A percentile compares a stretch with the other conserved stretches of the same genome.
phyloP scores from a whole-genome alignment of 495 filamentous ascomycete genomes.

The Penicillium roqueforti region DNA sequence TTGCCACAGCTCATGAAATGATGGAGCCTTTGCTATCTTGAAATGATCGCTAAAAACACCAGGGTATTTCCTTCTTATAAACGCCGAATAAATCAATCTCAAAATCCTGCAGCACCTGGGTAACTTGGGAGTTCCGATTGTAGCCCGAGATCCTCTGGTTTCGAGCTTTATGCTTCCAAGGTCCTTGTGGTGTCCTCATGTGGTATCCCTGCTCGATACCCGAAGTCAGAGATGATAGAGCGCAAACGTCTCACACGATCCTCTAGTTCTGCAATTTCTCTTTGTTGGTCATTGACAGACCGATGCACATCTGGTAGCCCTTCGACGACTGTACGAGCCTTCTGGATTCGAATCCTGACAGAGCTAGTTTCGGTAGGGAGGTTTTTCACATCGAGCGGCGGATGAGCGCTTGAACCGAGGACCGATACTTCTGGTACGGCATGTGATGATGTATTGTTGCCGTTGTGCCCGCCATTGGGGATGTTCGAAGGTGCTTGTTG shows the following conservation, averaged over 20 bases:
- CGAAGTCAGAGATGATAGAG: slow-evolving; percentile 48
- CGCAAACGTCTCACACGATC: slow-evolving; percentile 57
- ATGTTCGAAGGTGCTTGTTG: slow-evolving; percentile 27
- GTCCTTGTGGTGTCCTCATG: background rate
- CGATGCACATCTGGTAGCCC: slow-evolving; percentile 70
- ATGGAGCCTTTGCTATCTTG: background rate
- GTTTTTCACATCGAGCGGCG: slow-evolving; percentile 67
- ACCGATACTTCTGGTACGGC: slow-evolving; percentile 25
- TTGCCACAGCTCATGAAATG: background rate
- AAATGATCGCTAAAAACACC: slow-evolving; percentile 12
- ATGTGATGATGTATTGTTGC: slow-evolving; percentile 17
- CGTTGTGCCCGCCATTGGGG: slow-evolving; percentile 18
- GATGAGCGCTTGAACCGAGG: slow-evolving; percentile 31
- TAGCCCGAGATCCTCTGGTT: background rate
- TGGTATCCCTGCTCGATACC: slow-evolving; percentile 26
- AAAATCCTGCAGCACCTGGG: background rate
- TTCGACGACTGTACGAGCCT: slow-evolving; percentile 63
- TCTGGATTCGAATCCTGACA: slow-evolving; percentile 75
- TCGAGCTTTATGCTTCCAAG: slow-evolving; percentile 4
- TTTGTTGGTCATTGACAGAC: slow-evolving; percentile 70
- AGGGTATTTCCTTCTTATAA: slow-evolving; percentile 27
- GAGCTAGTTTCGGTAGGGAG: slow-evolving; percentile 68
- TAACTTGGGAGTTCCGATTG: background rate
- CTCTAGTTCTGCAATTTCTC: slow-evolving; percentile 73
- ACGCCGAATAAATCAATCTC: slow-evolving; percentile 8